Percentiles rank a stretch among this genome's conserved stretches.
Conservation (phyloP, 2,329 filamentous ascomycete genomes). For the Penicillium sp. region DNA sequence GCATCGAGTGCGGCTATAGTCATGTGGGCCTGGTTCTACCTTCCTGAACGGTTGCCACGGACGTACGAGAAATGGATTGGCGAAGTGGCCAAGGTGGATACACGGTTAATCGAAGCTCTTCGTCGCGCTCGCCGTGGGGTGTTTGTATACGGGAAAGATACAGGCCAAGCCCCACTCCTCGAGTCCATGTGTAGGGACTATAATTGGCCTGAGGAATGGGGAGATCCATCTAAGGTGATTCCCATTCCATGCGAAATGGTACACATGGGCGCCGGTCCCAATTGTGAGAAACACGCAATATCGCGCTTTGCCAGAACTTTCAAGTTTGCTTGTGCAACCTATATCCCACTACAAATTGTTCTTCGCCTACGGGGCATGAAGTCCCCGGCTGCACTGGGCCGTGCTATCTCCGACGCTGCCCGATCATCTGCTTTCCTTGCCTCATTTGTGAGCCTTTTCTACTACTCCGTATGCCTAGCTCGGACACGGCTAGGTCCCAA, state of each 20-base stretch:
- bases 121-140: slow-evolving; percentile 63
- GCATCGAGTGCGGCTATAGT: slow-evolving; percentile 70
- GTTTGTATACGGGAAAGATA: slow-evolving; percentile 72
- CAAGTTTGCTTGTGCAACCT: slow-evolving; percentile 72
- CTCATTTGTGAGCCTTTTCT: slow-evolving; percentile 75
- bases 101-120: slow-evolving; percentile 71
- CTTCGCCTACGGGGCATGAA: slow-evolving; percentile 57
- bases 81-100: slow-evolving; percentile 72
- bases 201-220: slow-evolving; percentile 67
- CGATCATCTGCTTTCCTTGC: slow-evolving; percentile 77
- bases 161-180: slow-evolving; percentile 67
- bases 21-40: slow-evolving; percentile 90
- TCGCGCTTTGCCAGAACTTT: slow-evolving; percentile 69
- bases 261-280: slow-evolving; percentile 74
- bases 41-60: slow-evolving; percentile 66
- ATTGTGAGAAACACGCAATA: slow-evolving; percentile 69
- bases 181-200: slow-evolving; percentile 72
- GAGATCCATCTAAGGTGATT: slow-evolving; percentile 66
- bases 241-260: slow-evolving; percentile 83
- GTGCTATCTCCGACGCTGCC: slow-evolving; percentile 59
- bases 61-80: slow-evolving; percentile 82
- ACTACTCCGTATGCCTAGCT: slow-evolving; percentile 79
- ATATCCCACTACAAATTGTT: slow-evolving; percentile 72
- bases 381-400: slow-evolving; percentile 44
- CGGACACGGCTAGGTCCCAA: slow-evolving; percentile 72